Base-by-base conservation (phyloP, 352 stramenopile genomes). In the Phytophthora litchii region DNA sequence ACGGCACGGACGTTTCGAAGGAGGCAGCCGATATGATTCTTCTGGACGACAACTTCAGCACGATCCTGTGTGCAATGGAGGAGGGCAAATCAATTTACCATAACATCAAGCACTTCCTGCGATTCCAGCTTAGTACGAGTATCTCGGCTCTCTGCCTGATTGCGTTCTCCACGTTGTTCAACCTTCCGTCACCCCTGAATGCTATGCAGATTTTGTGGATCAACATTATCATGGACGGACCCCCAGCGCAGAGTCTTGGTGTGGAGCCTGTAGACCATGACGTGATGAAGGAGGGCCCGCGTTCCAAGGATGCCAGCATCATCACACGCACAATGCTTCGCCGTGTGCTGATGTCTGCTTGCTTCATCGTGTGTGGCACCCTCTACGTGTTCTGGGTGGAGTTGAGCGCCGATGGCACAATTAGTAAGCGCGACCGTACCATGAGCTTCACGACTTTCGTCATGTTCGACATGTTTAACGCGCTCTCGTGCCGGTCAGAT, bases 361-460 rank as follows among this genome's bases (percentile, higher is more conserved):
- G 60, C 35, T 88, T 91, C 50, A 94, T 94, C 47, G 83, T 92
- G 19, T 74, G 68, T 7, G 85, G 86, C 21, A 94, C 85, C 3
- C 49, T 96, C 17, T 95, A 83, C 52, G 83, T 96, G 16, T 96
- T 95, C 54, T 91, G 90, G 67, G 70, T 92, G 45, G 88, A 96
- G 54, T 55, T 95, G 14, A 80, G 66, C 13, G 79, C 89, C 27
- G 95, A 98, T 64, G 91, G 91, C 12, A 78, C 81, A 9, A 83
- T 98, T n/a, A 98, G 86, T 52, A 81, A 89, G 38, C 87, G 96
- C 34, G 97, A 99, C 61, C 97, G 94, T 27, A 99, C 97, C 13
- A 98, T 99, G 95, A 99, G 95, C 50, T 99, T 99, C 78, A 99
- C 97, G 61, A 99, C 94, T 11, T 99, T 99, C 70, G 95, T 99